A percentile compares a stretch with the other conserved stretches of the same genome.
These are phyloP conservation scores for Boletellus emodensis DNA, from an alignment of 768 basidiomycete genomes.

Conservation along the genomic window DNA sequence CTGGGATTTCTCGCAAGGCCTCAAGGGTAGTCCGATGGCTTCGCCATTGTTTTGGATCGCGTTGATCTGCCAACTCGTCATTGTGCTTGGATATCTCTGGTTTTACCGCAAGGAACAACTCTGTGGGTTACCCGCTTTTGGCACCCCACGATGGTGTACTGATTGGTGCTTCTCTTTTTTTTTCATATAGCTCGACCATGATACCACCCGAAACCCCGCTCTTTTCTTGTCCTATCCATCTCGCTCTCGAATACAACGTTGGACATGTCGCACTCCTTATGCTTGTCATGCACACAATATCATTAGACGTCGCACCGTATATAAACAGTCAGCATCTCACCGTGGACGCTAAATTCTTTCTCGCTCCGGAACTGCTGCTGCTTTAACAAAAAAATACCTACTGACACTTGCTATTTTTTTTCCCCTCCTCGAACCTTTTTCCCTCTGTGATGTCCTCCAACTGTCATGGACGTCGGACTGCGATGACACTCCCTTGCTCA, in stretches of 20 bases:
- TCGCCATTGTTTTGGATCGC: conserved; percentile 87
- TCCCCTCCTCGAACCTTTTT: no score
- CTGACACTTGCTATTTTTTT: no score
- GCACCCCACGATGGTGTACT: not conserved
- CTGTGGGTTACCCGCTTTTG: conserved; percentile 40
- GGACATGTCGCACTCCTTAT: not conserved
- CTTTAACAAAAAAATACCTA: no score
- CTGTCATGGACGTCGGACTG: no score
- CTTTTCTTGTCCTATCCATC: not conserved
- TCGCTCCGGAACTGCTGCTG: no score
- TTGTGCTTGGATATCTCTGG: conserved; percentile 92
- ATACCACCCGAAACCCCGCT: not conserved
- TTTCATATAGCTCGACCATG: conserved; percentile 26
- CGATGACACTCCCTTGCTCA: no score
- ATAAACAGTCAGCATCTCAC: no score
- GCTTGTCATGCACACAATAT: no score
- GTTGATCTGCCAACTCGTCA: conserved; percentile 71
- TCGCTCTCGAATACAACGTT: not conserved
- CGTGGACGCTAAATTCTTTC: no score
- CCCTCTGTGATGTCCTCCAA: no score
- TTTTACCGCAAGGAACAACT: conserved; percentile 97
- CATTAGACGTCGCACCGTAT: no score
- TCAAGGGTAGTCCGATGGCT: conserved; percentile 77
- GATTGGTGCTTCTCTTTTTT: no score
- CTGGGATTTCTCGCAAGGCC: conserved; percentile 80